A percentile compares a stretch with the other conserved stretches of the same genome.
Conservation (phyloP, 257 asterid species). For the Osmanthus fragrans region DNA sequence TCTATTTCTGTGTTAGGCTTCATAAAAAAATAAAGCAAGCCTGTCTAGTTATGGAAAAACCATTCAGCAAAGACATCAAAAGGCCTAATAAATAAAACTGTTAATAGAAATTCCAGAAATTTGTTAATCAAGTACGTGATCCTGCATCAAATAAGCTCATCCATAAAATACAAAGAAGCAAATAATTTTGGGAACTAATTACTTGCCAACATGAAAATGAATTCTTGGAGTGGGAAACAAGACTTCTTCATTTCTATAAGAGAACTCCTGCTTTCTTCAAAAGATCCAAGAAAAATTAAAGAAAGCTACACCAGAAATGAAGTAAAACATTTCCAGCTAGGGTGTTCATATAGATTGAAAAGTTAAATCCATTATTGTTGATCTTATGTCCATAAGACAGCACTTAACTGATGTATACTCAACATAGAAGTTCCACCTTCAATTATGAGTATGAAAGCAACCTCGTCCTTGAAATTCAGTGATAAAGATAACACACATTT, state of each 20-base stretch:
- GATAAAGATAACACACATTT: constrained; percentile 5
- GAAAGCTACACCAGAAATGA: background rate
- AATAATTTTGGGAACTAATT: too few species aligned
- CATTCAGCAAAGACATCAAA: background rate
- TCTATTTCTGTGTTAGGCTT: background rate
- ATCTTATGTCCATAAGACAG: background rate
- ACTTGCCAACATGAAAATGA: too few species aligned
- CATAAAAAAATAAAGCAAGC: background rate
- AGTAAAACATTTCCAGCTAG: background rate
- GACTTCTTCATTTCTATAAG: background rate
- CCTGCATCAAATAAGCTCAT: background rate
- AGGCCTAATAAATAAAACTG: background rate
- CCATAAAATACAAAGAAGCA: background rate
- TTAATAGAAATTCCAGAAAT: background rate
- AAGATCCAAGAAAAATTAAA: background rate
- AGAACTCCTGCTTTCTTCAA: background rate
- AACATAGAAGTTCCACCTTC: constrained; percentile 6
- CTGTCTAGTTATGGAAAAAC: background rate
- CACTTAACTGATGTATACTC: background rate
- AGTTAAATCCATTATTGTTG: background rate
- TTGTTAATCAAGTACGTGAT: background rate
- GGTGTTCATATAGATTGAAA: constrained; percentile 9
- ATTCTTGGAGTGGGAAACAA: too few species aligned
- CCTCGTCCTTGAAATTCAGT: background rate
- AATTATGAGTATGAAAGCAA: background rate